A percentile compares a stretch with the other conserved stretches of the same genome.
Conservation (phyloP, 192 early-diverging fungal genomes). For the Coemansia sp. region DNA sequence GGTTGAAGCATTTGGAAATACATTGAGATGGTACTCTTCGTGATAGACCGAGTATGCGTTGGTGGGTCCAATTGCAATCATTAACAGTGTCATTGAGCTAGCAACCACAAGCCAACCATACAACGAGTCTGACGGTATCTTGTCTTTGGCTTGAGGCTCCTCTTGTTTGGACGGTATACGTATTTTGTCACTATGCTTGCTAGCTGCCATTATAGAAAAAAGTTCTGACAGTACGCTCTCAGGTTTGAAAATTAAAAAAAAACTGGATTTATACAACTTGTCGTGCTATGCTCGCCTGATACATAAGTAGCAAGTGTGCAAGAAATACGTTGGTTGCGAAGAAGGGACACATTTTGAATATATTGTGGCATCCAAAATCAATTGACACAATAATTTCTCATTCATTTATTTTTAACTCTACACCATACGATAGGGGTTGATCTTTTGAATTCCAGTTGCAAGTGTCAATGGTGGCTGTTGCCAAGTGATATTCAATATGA, state of each 20-base stretch:
- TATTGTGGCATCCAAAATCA: too few relatives aligned
- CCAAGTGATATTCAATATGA: not conserved
- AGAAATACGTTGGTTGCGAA: too few relatives aligned
- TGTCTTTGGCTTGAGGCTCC: not conserved
- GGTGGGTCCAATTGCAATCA: conserved; percentile 29
- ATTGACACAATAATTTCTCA: too few relatives aligned
- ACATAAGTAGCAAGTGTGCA: too few relatives aligned
- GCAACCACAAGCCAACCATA: conserved; percentile 37
- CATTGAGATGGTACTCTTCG: conserved; percentile 26
- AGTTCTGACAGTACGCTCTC: too few relatives aligned
- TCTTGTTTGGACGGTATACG: not conserved
- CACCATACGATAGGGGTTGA: not conserved
- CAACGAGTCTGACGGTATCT: not conserved
- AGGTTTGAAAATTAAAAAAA: too few relatives aligned
- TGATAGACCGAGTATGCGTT: conserved; percentile 40
- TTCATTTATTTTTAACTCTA: not conserved
- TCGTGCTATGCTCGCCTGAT: too few relatives aligned
- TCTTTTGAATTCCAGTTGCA: not conserved
- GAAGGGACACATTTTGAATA: too few relatives aligned
- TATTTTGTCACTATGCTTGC: too few relatives aligned
- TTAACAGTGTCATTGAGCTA: conserved; percentile 24
- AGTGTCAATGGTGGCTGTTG: not conserved
- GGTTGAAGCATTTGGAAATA: conserved; percentile 22
- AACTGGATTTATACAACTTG: too few relatives aligned
- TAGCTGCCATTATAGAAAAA: too few relatives aligned